Base-by-base conservation (phyloP, 768 basidiomycete species). In the Pleurotus djamor region DNA sequence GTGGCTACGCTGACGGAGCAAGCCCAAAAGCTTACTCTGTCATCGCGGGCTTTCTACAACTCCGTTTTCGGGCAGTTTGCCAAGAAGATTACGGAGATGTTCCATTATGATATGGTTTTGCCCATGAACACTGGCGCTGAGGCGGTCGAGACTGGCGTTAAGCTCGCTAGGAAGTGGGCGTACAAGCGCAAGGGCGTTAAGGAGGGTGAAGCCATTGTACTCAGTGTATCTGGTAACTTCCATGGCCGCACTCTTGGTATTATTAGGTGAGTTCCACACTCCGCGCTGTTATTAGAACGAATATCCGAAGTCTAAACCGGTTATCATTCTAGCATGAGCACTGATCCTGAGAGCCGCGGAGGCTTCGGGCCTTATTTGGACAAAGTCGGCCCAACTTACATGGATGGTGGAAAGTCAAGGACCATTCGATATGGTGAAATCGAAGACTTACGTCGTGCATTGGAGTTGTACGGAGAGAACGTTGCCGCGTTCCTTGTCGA, bases 61-160 rank as follows among this genome's bases (percentile, higher is more conserved):
- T 88, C 88, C 49, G 82, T 89, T 63, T 92, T 99, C 64, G 95
- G 94, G 0, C 81, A 78, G n/a, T 99, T 95, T 71, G 94, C 95
- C 1, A 81, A 91, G 76, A 83, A 86, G 71, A 79, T 98, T 60
- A 93, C 90, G 1, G 76, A 84, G 60, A 83, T 91, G 75, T 94
- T 96, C 68, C 89, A 88, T 10, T 98, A 91, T 72, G 96, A 96
- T 62, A 95, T 94, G 87, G 94, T 97, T 1, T 79, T 98, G 7
- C 96, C 96, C 21, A 97, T 98, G 95, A 99, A 99, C 81, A 98
- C 96, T 0, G 96, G 96, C 48, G 95, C 95, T 0, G 97, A 99
- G 69, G 97, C 97, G 6, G 97, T 98, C 57, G 97, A 99, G 77
- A 97, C 96, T 0, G 86, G 89, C n/a, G 73, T 99, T 71, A 99